These are phyloP conservation scores for Extremus antarcticus DNA, from an alignment of 495 filamentous ascomycete species.

Conservation along the genomic window DNA sequence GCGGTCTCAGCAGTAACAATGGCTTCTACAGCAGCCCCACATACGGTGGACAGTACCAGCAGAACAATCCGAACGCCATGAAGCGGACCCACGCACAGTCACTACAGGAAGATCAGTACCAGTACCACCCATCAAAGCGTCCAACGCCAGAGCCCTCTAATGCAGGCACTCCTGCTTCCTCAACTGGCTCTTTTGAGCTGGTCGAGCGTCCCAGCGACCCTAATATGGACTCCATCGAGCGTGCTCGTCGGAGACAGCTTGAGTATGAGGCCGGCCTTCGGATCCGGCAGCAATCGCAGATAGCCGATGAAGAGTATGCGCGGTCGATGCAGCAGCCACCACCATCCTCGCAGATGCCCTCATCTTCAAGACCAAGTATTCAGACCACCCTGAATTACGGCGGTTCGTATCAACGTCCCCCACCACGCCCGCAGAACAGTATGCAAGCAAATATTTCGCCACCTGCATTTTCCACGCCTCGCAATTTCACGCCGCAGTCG, in stretches of 20 bases:
- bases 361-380: conserved; percentile 1
- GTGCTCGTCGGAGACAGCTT: conserved; percentile 2
- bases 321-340: conserved; percentile 2
- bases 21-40: neutral
- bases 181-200: conserved; percentile 4
- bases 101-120: neutral
- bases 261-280: conserved; percentile 1
- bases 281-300: neutral
- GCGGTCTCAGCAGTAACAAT: neutral
- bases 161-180: conserved; percentile 1
- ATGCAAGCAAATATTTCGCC: neutral
- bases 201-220: conserved; percentile 1
- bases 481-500: neutral
- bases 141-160: conserved; percentile 13
- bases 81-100: conserved; percentile 13
- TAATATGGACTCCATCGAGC: neutral
- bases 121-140: conserved; percentile 10
- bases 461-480: neutral
- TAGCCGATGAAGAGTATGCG: conserved; percentile 7
- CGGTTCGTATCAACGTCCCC: conserved; percentile 11
- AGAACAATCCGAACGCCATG: neutral
- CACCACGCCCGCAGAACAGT: neutral
- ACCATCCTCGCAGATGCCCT: neutral
- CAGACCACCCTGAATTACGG: conserved; percentile 15
- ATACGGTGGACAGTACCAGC: neutral